phyloP scores from a whole-genome alignment of 2,329 filamentous ascomycete species.

The Clathrospora elynae region DNA sequence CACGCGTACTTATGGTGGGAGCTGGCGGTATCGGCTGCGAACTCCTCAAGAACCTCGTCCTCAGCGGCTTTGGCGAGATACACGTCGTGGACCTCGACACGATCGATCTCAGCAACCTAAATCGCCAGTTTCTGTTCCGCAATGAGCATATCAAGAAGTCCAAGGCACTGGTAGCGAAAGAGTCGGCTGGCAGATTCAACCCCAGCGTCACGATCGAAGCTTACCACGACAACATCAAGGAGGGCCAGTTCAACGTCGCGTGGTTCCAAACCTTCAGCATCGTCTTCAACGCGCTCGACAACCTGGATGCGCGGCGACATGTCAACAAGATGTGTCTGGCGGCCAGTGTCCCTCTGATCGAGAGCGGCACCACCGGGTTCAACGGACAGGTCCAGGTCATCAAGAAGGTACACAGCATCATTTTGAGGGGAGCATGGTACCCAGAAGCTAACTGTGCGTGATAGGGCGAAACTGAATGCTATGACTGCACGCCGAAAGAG shows the following conservation, averaged over 20 bases:
- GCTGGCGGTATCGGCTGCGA: slow-evolving; percentile 98
- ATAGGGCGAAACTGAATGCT: slow-evolving; percentile 84
- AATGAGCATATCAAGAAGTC: slow-evolving; percentile 98
- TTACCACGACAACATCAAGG: slow-evolving; percentile 95
- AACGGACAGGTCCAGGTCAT: slow-evolving; percentile 98
- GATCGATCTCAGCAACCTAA: slow-evolving; percentile 96
- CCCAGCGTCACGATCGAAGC: slow-evolving; percentile 84
- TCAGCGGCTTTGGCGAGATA: slow-evolving; percentile 89
- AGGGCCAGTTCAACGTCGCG: slow-evolving; percentile 78
- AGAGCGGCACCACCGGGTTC: slow-evolving; percentile 97
- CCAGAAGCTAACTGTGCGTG: slow-evolving; percentile 2
- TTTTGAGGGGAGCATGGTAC: neutral
- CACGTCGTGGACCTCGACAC: slow-evolving; percentile 97
- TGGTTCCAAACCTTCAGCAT: slow-evolving; percentile 86
- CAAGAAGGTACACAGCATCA: slow-evolving; percentile 63
- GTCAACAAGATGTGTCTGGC: slow-evolving; percentile 98
- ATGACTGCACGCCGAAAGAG: slow-evolving; percentile 90
- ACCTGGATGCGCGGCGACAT: slow-evolving; percentile 88
- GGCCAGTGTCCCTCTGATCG: slow-evolving; percentile 85
- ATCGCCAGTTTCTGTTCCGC: slow-evolving; percentile 95
- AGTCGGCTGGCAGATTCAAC: slow-evolving; percentile 88
- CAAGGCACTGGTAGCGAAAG: slow-evolving; percentile 92
- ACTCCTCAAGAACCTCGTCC: slow-evolving; percentile 92
- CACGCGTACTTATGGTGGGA: slow-evolving; percentile 89
- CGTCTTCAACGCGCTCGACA: slow-evolving; percentile 97